Base-by-base conservation (phyloP, 495 filamentous ascomycete species). In the Penicillium pulvis region DNA sequence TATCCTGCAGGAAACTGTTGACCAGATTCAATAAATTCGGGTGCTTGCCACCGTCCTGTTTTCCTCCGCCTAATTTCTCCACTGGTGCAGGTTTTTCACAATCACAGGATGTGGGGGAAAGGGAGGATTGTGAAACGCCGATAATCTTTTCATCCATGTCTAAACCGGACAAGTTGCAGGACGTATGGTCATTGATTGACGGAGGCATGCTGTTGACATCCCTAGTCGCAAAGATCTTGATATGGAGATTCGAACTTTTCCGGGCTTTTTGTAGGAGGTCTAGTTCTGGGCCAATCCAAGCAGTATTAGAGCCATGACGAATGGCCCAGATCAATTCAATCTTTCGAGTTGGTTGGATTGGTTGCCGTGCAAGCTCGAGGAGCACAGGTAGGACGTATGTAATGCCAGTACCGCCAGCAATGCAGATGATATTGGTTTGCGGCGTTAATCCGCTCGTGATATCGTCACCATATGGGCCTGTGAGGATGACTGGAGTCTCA, bases 401-500 rank as follows among this genome's bases (percentile, higher is more conserved):
- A 36, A 88, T 81, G 5, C 86, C 86, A 0, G 86, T 89, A 9
- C 87, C 85, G 31, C 87, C 85, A 5, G 86, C 85, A 1, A 89
- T 69, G 56, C 80, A 84, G 9, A 88, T 72, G 19, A 88, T 68
- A 53, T 88, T 88, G 24, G 74, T 70, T 24, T 76, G 72, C 16
- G 70, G 65, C 3, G 68, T 72, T 20, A 76, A 6, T 16, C 1
- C 39, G 3, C 5, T 17, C 5, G 39, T 41, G 14, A 41, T 41
- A n/a, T 6, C 16, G 1, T 41, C 16, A 16, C 39, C 39, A 41
- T 41, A 41, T 41, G 39, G 16, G 16, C 39, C 39, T 6, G 39
- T 41, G 14, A 41, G 7, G n/a, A 41, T 41, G 39, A 41, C 7
- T 3, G 39, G 39, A 14, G 39, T 41, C 0, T 4, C 6, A 41